Conservation (phyloP, 495 filamentous ascomycete species). For the Tuber magnatum region DNA sequence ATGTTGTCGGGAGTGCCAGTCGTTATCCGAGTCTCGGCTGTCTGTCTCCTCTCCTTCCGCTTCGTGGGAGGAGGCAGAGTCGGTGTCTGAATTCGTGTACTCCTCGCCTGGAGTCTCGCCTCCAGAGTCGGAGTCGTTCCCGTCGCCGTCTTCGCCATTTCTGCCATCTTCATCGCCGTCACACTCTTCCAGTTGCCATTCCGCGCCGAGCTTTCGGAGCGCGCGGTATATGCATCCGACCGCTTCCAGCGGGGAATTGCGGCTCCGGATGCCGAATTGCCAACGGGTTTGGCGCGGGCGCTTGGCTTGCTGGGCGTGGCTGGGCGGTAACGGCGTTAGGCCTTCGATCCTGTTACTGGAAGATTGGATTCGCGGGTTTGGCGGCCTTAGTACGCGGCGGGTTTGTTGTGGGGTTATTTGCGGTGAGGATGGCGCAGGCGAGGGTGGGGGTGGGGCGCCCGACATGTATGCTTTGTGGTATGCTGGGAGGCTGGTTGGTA, state of each 20-base stretch:
- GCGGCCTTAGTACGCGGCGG: slow-evolving; percentile 6
- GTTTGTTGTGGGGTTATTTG: slow-evolving; percentile 18
- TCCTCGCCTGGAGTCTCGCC: slow-evolving; percentile 29
- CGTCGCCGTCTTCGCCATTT: slow-evolving; percentile 29
- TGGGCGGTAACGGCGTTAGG: slow-evolving; percentile 13
- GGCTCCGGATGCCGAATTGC: slow-evolving; percentile 94
- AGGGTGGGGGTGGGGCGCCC: slow-evolving; percentile 24
- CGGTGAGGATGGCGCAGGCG: slow-evolving; percentile 20
- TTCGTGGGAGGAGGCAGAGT: neutral
- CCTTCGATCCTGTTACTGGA: slow-evolving; percentile 18
- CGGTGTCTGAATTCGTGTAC: slow-evolving; percentile 14
- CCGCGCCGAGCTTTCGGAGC: slow-evolving; percentile 72
- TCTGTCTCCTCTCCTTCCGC: neutral
- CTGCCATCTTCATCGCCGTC: slow-evolving; percentile 29
- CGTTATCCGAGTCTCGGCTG: slow-evolving; percentile 6
- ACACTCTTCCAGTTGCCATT: slow-evolving; percentile 59
- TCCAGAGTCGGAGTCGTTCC: slow-evolving; percentile 41
- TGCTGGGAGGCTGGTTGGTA: slow-evolving; percentile 80
- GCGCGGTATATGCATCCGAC: slow-evolving; percentile 91
- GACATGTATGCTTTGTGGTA: slow-evolving; percentile 82
- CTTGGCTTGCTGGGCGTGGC: slow-evolving; percentile 44
- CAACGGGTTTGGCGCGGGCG: slow-evolving; percentile 69
- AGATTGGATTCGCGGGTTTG: slow-evolving; percentile 18
- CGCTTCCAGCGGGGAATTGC: slow-evolving; percentile 88
- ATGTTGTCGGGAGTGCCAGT: slow-evolving; percentile 15